Conservation (phyloP, 2,329 filamentous ascomycete species). For the Coniella lustricola region DNA sequence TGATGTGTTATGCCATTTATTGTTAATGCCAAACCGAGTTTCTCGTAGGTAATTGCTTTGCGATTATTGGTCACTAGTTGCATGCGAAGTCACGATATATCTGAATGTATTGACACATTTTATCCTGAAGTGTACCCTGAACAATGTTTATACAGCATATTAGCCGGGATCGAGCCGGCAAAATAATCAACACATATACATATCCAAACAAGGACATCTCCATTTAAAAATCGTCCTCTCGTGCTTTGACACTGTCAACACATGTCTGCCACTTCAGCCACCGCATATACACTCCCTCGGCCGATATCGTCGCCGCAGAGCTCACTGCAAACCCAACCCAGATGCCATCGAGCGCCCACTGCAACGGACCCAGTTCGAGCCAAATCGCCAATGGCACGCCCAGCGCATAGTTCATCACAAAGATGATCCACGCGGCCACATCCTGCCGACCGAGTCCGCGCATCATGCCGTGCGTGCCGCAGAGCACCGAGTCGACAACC, state of each 20-base stretch:
- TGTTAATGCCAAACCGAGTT: no score
- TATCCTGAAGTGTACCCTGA: no score
- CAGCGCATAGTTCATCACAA: slow-evolving; percentile 30
- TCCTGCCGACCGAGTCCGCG: slow-evolving; percentile 33
- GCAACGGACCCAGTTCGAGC: slow-evolving; percentile 28
- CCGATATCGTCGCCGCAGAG: slow-evolving; percentile 25
- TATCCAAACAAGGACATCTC: background rate
- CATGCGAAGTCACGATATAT: no score
- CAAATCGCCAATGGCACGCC: slow-evolving; percentile 32
- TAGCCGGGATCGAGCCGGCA: no score
- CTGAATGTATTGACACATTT: no score
- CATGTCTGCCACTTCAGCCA: slow-evolving; percentile 11
- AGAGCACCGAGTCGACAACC: slow-evolving; percentile 28
- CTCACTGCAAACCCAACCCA: slow-evolving; percentile 30
- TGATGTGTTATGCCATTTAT: no score
- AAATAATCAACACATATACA: no score
- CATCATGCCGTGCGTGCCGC: slow-evolving; percentile 31
- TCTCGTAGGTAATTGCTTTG: no score
- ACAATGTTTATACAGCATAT: no score
- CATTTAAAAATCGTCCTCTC: slow-evolving; percentile 5
- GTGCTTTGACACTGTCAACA: slow-evolving; percentile 10
- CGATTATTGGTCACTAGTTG: no score
- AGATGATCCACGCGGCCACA: slow-evolving; percentile 30
- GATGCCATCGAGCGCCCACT: slow-evolving; percentile 26
- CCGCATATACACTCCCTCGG: slow-evolving; percentile 29